Conservation (phyloP, 495 filamentous ascomycete species). For the Immersiella caudata region DNA sequence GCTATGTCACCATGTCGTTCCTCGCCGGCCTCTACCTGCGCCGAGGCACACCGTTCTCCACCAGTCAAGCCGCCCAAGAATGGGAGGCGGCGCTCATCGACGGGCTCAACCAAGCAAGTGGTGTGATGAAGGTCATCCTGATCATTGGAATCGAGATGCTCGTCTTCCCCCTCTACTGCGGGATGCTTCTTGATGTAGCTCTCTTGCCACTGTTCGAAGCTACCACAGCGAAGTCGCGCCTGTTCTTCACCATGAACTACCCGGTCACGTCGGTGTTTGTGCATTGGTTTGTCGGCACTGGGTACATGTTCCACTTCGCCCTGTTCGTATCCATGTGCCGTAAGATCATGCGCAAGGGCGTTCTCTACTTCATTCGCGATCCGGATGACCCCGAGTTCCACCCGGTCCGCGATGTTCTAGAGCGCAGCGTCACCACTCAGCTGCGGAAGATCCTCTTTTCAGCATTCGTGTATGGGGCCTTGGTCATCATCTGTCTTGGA, state of each 20-base stretch:
- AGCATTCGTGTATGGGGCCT: conserved; percentile 89
- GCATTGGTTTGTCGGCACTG: conserved; percentile 98
- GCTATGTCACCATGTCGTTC: conserved; percentile 75
- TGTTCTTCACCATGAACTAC: conserved; percentile 72
- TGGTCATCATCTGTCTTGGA: conserved; percentile 91
- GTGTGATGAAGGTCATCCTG: conserved; percentile 95
- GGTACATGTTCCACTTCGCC: conserved; percentile 99
- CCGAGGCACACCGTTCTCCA: conserved; percentile 65
- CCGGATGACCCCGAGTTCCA: conserved; percentile 99
- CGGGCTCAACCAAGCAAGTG: conserved; percentile 85
- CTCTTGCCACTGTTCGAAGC: conserved; percentile 84
- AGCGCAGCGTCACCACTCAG: conserved; percentile 89
- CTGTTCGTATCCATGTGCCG: conserved; percentile 99
- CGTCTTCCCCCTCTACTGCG: conserved; percentile 93
- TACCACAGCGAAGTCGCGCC: conserved; percentile 71
- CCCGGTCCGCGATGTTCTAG: conserved; percentile 93
- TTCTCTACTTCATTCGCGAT: conserved; percentile 97
- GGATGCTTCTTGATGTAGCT: conserved; percentile 84
- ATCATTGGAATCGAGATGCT: conserved; percentile 99
- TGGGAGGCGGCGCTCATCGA: conserved; percentile 82
- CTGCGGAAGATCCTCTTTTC: conserved; percentile 95
- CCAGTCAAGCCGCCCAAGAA: conserved; percentile 65
- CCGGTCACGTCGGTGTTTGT: conserved; percentile 90
- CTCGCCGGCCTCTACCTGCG: conserved; percentile 78
- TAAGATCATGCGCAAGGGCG: conserved; percentile 92